A percentile compares a stretch with the other conserved stretches of the same genome.
Conservation (phyloP, 2,329 filamentous ascomycete species). For the Trichoderma endophyticum region DNA sequence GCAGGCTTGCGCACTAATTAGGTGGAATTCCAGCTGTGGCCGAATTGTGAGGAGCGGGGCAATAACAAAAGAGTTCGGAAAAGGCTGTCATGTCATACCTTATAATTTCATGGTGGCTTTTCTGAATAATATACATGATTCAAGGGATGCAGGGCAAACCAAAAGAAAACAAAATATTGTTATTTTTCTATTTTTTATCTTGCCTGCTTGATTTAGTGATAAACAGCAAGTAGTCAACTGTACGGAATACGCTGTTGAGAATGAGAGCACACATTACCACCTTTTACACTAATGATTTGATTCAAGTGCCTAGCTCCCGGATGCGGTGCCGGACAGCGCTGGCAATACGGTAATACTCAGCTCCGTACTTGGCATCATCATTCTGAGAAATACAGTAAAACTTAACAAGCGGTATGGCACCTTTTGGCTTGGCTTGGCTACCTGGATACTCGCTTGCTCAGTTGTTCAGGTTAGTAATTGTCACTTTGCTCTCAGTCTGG, state of each 20-base stretch:
- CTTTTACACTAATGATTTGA: not conserved
- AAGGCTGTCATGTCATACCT: not conserved
- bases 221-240: not conserved
- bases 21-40: slow-evolving; percentile 24
- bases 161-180: not conserved
- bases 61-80: slow-evolving; percentile 2
- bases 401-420: not conserved
- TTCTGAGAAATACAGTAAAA: not conserved
- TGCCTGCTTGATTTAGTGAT: not conserved
- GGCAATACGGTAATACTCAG: not conserved
- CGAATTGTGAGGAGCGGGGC: slow-evolving; percentile 3
- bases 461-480: not conserved
- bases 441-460: not conserved
- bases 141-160: not conserved
- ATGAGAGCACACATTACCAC: not conserved
- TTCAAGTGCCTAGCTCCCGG: not conserved
- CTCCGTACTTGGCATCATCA: not conserved
- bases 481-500: not conserved
- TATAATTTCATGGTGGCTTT: not conserved
- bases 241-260: no score
- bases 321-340: not conserved
- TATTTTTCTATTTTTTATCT: not conserved
- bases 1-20: slow-evolving; percentile 26
- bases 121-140: not conserved
- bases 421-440: not conserved